phyloP scores from a whole-genome alignment of 2,329 filamentous ascomycete genomes.

The Basipetospora chlamydospora region DNA sequence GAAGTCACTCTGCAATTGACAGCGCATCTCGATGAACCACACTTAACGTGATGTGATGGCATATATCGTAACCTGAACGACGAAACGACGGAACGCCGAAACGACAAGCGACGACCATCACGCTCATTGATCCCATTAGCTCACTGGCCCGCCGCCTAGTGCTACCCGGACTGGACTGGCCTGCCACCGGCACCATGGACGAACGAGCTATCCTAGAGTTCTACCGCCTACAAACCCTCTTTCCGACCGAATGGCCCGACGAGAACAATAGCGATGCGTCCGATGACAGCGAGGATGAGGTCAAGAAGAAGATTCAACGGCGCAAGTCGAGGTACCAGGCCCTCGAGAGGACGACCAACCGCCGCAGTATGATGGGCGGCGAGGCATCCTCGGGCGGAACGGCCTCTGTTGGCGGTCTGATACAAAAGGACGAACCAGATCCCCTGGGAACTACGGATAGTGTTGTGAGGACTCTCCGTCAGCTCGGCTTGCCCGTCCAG shows the following conservation, averaged over 20 bases:
- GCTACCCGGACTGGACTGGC: background rate
- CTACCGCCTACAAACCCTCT: slow-evolving; percentile 70
- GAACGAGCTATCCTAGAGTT: slow-evolving; percentile 71
- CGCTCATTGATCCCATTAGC: too few species aligned
- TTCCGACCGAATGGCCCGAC: slow-evolving; percentile 72
- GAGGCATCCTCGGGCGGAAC: slow-evolving; percentile 48
- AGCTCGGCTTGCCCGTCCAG: slow-evolving; percentile 65
- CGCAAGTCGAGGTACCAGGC: slow-evolving; percentile 74
- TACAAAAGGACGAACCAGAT: slow-evolving; percentile 85
- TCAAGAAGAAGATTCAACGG: slow-evolving; percentile 31
- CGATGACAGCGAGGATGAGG: slow-evolving; percentile 42
- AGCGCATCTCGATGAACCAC: too few species aligned
- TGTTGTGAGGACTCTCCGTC: slow-evolving; percentile 66
- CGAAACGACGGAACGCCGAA: too few species aligned
- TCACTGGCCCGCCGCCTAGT: too few species aligned
- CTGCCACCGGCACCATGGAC: slow-evolving; percentile 30
- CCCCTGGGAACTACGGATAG: slow-evolving; percentile 79
- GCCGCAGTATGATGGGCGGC: slow-evolving; percentile 53
- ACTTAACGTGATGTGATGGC: too few species aligned
- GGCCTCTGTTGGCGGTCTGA: slow-evolving; percentile 58
- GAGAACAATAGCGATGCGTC: slow-evolving; percentile 59
- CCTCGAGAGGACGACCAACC: slow-evolving; percentile 60
- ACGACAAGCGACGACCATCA: too few species aligned
- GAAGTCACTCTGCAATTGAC: too few species aligned
- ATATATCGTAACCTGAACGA: too few species aligned